Evolutionary conservation across 2,329 filamentous ascomycete species (phyloP), one percentile per base, ranked within the genome.

Genomic region (Dryadomyces quercus-mongolicae): DNA sequence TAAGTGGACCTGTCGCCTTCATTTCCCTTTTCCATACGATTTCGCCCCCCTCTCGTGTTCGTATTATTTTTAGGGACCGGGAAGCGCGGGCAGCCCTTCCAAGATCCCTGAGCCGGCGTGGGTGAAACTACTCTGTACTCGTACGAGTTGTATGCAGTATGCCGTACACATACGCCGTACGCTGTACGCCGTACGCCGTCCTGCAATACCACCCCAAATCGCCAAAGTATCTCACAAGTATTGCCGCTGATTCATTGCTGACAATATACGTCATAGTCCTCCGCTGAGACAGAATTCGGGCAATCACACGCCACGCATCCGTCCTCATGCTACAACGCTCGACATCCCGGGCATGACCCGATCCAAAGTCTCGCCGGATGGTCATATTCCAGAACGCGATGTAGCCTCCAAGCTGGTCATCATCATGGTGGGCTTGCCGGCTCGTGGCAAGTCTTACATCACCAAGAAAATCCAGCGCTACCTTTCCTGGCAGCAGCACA

Each of bases 391-490:
- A 54, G 84, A 92, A 65, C 81, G 92, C 64, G 93, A 98, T 77
- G 87, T 98, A 51, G 93, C 91, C 51, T 87, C 93, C 44, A 98
- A 98, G 75, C 76, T 98, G 58, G 89, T 97, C 65, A 95, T 98
- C 63, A 84, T 98, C 67, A 98, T 98, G 93, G 93, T 98, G 57
- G 93, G 93, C 59, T 73, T 98, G 62, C 93, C 93, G 2, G 93
- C 93, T 10, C 79, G 93, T 63, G 93, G 93, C 66, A 98, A 98
- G 73, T 96, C 91, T 54, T 98, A 98, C 71, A 95, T 98, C 64
- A 97, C 93, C 58, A 97, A 97, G 75, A 98, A 98, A 73, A 80
- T 98, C 59, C 87, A 93, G 56, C 81, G 93, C 58, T 98, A 97
- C 66, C 74, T 98, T 51, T 92, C 94, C 51, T 98, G 93, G 93